phyloP scores from a whole-genome alignment of 352 stramenopile genomes.

The Achlya hypogyna region DNA sequence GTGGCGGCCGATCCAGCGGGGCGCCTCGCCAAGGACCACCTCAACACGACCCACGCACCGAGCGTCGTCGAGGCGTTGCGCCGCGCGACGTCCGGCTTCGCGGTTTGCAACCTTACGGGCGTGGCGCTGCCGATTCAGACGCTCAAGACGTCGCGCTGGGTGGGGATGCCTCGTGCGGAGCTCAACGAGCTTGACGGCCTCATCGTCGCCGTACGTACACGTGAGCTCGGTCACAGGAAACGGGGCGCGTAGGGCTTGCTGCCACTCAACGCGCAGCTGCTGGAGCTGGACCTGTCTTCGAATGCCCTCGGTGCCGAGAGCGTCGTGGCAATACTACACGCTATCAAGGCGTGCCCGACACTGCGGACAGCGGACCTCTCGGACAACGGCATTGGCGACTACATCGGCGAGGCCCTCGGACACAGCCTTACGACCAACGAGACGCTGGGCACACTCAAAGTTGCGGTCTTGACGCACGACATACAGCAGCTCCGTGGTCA shows the following conservation, averaged over 20 bases:
- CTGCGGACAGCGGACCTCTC: constrained; percentile 42
- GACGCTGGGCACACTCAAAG: constrained; percentile 48
- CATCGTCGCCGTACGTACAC: constrained; percentile 32
- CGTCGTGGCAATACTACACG: constrained; percentile 42
- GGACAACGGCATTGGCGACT: constrained; percentile 48
- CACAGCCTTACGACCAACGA: constrained; percentile 49
- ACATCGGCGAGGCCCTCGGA: constrained; percentile 46
- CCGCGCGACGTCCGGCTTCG: constrained; percentile 44
- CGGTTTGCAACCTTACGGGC: constrained; percentile 34
- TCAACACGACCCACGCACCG: constrained; percentile 45
- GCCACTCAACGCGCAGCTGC: constrained; percentile 38
- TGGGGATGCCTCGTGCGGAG: constrained; percentile 28
- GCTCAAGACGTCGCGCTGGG: constrained; percentile 51
- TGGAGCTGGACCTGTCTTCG: constrained; percentile 56
- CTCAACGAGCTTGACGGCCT: constrained; percentile 54
- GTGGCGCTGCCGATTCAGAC: constrained; percentile 44
- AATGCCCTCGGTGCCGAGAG: constrained; percentile 45
- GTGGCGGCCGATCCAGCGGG: constrained; percentile 40
- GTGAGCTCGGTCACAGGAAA: background rate
- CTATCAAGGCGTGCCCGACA: constrained; percentile 41
- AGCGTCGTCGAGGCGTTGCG: constrained; percentile 37
- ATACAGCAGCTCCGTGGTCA: constrained; percentile 51
- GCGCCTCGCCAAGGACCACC: constrained; percentile 40
- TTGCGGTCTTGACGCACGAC: constrained; percentile 34
- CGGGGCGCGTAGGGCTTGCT: constrained; percentile 28